Base-by-base conservation (phyloP, 1,284 basidiomycete species). In the Marasmius sp. region DNA sequence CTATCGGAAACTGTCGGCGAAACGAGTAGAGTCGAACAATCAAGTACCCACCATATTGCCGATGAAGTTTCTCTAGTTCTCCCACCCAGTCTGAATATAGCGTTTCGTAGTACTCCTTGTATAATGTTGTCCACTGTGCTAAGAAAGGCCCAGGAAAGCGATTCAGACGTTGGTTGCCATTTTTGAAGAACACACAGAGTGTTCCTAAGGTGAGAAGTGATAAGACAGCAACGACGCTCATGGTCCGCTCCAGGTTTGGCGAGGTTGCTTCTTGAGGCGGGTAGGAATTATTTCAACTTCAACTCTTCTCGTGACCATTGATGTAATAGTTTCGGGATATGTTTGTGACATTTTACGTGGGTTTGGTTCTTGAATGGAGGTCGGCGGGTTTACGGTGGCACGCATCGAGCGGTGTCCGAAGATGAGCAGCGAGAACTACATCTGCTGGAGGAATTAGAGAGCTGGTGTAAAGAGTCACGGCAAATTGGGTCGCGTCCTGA, bases 121-220 rank as follows among this genome's bases (percentile, higher is more conserved):
- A 65, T 34, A 41, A 60, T 1, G 14, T n/a, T 16, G 64, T 67
- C 36, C 61, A 37, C 20, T 41, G 57, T 12, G 66, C 66, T 5
- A 67, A 27, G 14, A 20, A 33, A 39, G 64, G 62, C 5, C 66
- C 66, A 52, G 62, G 61, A 59, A 63, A 67, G 0, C 41, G 43
- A 16, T 55, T 57, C 43, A 65, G 34, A 16, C 52, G 33, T 36
- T 20, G 11, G 36, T 54, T 37, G 38, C 14, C 6, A 3, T 12
- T 38, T 11, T n/a, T 20, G 16, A 14, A 2, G 45, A 14, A n/a
- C 45, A n/a, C 45, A 20, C 4, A 47, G 2, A 47, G 20, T 6
- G n/a, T 20, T 8, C 16, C 45, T 14, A 47, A 14, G 45, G 20
- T 20, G 6, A 47, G n/a, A 43, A n/a, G 45, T 2, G 20, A 18